Evolutionary conservation across 306 rosid species (phyloP).

Genomic region (Quercus cerris): DNA sequence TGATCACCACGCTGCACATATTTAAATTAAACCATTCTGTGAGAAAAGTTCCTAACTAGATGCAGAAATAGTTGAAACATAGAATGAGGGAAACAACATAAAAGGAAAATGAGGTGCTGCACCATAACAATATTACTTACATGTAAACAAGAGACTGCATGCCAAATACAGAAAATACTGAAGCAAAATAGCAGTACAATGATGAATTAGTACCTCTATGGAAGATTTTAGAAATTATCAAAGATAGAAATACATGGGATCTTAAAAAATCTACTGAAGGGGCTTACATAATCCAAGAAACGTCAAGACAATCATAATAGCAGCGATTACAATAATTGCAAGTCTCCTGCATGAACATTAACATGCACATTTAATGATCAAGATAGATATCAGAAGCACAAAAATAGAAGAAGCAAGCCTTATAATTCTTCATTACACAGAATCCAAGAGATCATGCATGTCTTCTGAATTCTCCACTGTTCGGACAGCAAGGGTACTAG

Average conservation of each 20-base stretch:
- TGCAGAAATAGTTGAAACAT: neutral
- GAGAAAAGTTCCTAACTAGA: slow-evolving; percentile 6
- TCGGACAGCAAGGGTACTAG: slow-evolving; percentile 47
- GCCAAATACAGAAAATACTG: slow-evolving; percentile 88
- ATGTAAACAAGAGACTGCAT: slow-evolving; percentile 66
- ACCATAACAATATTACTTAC: slow-evolving; percentile 42
- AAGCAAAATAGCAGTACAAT: slow-evolving; percentile 7
- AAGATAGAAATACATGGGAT: neutral
- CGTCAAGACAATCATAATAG: slow-evolving; percentile 74
- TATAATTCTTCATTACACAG: slow-evolving; percentile 39
- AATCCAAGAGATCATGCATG: slow-evolving; percentile 51
- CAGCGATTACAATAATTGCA: slow-evolving; percentile 64
- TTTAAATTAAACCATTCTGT: slow-evolving; percentile 13
- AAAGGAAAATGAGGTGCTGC: neutral
- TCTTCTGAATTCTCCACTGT: slow-evolving; percentile 46
- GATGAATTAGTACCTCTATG: slow-evolving; percentile 3
- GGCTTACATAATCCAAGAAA: slow-evolving; percentile 85
- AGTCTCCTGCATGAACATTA: slow-evolving; percentile 49
- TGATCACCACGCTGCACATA: slow-evolving; percentile 70
- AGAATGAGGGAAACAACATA: neutral
- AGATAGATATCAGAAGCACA: neutral
- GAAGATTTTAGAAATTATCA: neutral
- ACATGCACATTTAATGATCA: neutral
- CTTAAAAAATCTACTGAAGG: slow-evolving; percentile 5
- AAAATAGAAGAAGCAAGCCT: neutral